Base-by-base conservation (phyloP, 805 yeast genomes). In the Yamadazyma paraphyllophila region DNA sequence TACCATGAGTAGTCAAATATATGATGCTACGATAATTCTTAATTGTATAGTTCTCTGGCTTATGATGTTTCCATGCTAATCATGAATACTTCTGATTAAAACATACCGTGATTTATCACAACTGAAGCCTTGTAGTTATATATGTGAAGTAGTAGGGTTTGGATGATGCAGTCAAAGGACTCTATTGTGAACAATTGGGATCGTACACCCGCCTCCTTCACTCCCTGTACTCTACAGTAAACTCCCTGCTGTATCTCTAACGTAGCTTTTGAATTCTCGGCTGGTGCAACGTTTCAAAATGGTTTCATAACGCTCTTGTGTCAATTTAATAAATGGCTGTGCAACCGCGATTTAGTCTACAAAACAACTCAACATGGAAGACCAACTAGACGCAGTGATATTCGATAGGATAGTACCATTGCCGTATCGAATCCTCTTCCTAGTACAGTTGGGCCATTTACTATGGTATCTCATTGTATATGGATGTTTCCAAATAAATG, bases 401-500 rank as follows among this genome's bases (percentile, higher is more conserved):
- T 67, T 66, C 42, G 60, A 59, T 37, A 62, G 57, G 35, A 44
- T 66, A 15, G 44, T 71, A 12, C 76, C 77, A 12, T 54, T 69
- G 17, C 73, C 75, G 9, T 69, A 65, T 49, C 58, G 83, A 38
- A 72, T 81, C 38, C 62, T 81, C 12, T 53, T 78, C 2, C 62
- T 81, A 13, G 50, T 82, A 2, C 69, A 77, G 46, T 41, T 73
- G 3, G 85, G 84, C 4, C 57, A 75, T 4, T 70, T 77, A 61
- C 57, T 81, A 17, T 83, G 88, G 88, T 70, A 66, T 37, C 44
- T 67, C 36, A 71, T 78, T 42, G 63, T 80, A 33, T 55, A 60
- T 35, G 53, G 45, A 54, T 71, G 16, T 69, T 77, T 45, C 60
- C 60, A 44, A 54, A 52, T 11, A 61, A 66, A 48, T 24, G 17